These are phyloP conservation scores for Mycena haematopus DNA, from an alignment of 768 basidiomycete species.

Conservation along the genomic window DNA sequence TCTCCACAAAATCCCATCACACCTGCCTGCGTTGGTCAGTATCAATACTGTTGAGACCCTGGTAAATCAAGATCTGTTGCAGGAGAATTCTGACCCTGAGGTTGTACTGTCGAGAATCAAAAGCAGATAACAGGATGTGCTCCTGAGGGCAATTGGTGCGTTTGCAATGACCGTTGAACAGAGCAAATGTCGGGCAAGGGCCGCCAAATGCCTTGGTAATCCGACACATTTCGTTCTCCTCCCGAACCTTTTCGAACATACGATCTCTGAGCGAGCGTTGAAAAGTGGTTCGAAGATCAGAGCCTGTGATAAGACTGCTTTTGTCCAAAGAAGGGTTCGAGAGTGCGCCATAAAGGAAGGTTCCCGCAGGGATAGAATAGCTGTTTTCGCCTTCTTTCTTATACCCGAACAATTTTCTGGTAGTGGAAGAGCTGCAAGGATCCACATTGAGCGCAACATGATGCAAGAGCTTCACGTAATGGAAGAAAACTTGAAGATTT, in stretches of 20 bases:
- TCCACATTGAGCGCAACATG: slow-evolving; percentile 12
- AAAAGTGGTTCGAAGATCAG: slow-evolving; percentile 35
- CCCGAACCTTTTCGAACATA: slow-evolving; percentile 36
- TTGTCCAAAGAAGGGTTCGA: not conserved
- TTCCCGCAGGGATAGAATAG: slow-evolving; percentile 27
- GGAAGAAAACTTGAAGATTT: slow-evolving; percentile 41
- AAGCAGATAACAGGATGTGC: not conserved
- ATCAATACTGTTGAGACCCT: slow-evolving; percentile 34
- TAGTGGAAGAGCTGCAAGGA: slow-evolving; percentile 16
- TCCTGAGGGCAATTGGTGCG: slow-evolving; percentile 18
- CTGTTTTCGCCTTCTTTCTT: slow-evolving; percentile 7
- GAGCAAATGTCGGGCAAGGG: slow-evolving; percentile 10
- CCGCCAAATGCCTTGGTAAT: slow-evolving; percentile 37
- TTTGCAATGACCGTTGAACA: slow-evolving; percentile 15
- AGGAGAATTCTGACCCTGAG: slow-evolving; percentile 49
- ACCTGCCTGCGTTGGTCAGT: slow-evolving; percentile 33
- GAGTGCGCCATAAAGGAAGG: slow-evolving; percentile 6
- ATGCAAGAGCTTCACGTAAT: slow-evolving; percentile 38
- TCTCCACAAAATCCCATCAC: not conserved
- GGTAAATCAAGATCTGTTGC: slow-evolving; percentile 56
- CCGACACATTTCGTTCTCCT: slow-evolving; percentile 42
- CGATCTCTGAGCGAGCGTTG: slow-evolving; percentile 33
- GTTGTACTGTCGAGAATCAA: slow-evolving; percentile 4
- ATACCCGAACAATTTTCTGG: slow-evolving; percentile 20
- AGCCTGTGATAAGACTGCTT: slow-evolving; percentile 21